Percentiles rank a stretch among this genome's conserved stretches.
Conservation (phyloP, 1,284 basidiomycete genomes). For the Marasmius fiardii region DNA sequence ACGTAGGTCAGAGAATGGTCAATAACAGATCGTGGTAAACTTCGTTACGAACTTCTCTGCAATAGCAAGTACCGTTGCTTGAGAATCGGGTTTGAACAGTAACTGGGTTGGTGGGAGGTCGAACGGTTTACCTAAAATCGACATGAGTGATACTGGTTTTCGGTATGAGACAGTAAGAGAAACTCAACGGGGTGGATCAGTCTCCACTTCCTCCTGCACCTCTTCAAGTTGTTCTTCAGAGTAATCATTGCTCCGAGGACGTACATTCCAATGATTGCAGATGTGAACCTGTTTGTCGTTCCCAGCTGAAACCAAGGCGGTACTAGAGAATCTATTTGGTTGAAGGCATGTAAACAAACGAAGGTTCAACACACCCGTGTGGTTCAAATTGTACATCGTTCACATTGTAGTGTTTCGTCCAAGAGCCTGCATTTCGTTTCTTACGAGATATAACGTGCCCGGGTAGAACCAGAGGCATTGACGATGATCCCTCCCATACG, state of each 20-base stretch:
- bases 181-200: not conserved
- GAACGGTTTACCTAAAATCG: slow-evolving; percentile 14
- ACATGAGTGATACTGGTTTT: slow-evolving; percentile 13
- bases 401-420: slow-evolving; percentile 35
- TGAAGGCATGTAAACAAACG: not conserved
- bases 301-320: slow-evolving; percentile 29
- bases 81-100: slow-evolving; percentile 35
- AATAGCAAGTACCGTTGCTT: slow-evolving; percentile 29
- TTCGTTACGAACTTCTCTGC: slow-evolving; percentile 26
- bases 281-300: slow-evolving; percentile 19
- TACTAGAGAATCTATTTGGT: not conserved
- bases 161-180: slow-evolving; percentile 6
- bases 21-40: not conserved
- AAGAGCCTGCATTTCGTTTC: not conserved
- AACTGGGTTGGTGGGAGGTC: slow-evolving; percentile 25
- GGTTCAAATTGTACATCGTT: slow-evolving; percentile 39
- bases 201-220: not conserved
- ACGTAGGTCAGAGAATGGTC: not conserved
- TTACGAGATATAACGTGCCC: slow-evolving; percentile 6
- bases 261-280: slow-evolving; percentile 21
- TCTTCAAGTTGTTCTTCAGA: not conserved
- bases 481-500: slow-evolving; percentile 25
- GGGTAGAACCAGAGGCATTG: slow-evolving; percentile 12
- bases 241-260: not conserved
- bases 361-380: slow-evolving; percentile 21